Conservation (phyloP, 768 basidiomycete species). For the Albatrellus ellisii region DNA sequence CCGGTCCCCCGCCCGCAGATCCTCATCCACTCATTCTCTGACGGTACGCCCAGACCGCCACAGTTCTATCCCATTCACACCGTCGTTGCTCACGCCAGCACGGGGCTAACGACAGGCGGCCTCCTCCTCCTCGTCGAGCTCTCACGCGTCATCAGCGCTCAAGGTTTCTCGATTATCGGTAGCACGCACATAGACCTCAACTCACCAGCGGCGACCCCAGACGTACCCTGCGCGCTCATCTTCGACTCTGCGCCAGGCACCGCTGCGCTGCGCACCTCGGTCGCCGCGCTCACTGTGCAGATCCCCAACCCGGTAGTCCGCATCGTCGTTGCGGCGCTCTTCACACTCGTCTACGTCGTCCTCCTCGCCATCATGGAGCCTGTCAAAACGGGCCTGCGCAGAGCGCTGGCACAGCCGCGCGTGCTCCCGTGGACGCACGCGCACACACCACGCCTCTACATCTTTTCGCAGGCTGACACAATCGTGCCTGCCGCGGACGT, state of each 20-base stretch:
- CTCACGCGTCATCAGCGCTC: neutral
- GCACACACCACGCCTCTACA: constrained; percentile 23
- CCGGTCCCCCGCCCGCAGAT: neutral
- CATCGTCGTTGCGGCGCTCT: neutral
- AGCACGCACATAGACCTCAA: neutral
- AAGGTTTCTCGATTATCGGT: too few species aligned
- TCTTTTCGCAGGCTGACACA: constrained; percentile 22
- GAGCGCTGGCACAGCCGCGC: constrained; percentile 10
- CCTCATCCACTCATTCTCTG: constrained; percentile 10
- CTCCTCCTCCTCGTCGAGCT: neutral
- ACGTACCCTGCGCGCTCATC: constrained; percentile 8
- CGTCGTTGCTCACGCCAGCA: neutral
- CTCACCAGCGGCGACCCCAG: neutral
- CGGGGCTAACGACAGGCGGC: neutral
- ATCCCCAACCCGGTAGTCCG: constrained; percentile 5
- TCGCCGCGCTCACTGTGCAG: constrained; percentile 10
- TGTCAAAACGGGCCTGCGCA: neutral
- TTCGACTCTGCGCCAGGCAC: constrained; percentile 13
- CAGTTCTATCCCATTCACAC: neutral
- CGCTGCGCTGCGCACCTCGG: neutral
- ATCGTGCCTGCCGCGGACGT: constrained; percentile 20
- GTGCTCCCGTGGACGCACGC: constrained; percentile 21
- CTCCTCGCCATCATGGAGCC: constrained; percentile 1
- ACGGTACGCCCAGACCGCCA: constrained; percentile 3
- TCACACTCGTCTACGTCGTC: neutral